Base-by-base conservation (phyloP, 495 filamentous ascomycete species). In the Aspergillus leporis region DNA sequence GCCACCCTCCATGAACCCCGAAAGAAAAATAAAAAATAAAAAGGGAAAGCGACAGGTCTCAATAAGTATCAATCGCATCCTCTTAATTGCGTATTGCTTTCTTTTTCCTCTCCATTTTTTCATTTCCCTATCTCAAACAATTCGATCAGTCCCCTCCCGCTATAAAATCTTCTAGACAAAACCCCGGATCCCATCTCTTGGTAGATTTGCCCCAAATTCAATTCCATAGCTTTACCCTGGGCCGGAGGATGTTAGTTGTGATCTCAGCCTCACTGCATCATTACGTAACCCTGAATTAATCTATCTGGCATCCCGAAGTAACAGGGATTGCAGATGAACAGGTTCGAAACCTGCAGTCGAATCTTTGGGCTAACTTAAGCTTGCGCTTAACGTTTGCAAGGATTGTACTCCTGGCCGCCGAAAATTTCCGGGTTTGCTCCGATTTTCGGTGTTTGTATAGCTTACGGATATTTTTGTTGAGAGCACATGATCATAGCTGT, bases 181-280 rank as follows among this genome's bases (percentile, higher is more conserved):
- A 10, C 32, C 38, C 14, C n/a, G 38, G 38, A 41, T 41, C n/a
- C 38, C 38, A 41, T 41, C 38, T 14, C 38, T 28, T 41, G 32
- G 32, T 9, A 1, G 32, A 36, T 9, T 1, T 36, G 32, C n/a
- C 25, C 32, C 53, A 16, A 25, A 25, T 5, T 9, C 18, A n/a
- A 43, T 55, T 5, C 25, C 21, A 10, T 43, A n/a, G 34, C 23
- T 45, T n/a, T 23, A 31, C 51, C 23, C 8, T 25, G 25, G 25
- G 25, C 25, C 6, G 3, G 25, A 55, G 21, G 55, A 58, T 58
- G 41, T 51, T 18, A 14, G 4, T 8, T 3, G 13, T 14, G 34
- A 51, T 58, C 43, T 58, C 46, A 58, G 55, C 55, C 55, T 46
- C 55, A 28, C 55, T 51, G 55, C 55, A 51, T n/a, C 47, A 41